Conservation (phyloP, 192 early-diverging fungal species). For the Neocallimastix lanati region DNA sequence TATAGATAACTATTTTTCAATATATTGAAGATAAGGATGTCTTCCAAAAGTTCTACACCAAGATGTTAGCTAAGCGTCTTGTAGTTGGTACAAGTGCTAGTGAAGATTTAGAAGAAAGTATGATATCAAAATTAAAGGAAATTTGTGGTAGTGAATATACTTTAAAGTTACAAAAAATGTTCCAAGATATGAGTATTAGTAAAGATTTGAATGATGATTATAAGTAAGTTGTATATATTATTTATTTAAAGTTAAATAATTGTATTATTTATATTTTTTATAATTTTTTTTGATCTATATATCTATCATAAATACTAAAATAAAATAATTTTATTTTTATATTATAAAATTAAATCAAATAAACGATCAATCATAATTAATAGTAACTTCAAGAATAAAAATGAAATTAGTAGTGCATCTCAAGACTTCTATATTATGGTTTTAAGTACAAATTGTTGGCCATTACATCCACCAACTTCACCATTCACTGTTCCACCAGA, state of each 20-base stretch:
- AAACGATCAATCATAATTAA: no score
- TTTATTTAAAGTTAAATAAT: constrained; percentile 26
- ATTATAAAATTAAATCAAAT: no score
- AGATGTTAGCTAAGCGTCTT: constrained; percentile 61
- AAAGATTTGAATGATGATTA: constrained; percentile 41
- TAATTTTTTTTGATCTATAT: no score
- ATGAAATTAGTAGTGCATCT: constrained; percentile 1
- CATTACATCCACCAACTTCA: constrained; percentile 55
- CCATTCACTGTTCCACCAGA: constrained; percentile 74
- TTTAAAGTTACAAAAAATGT: constrained; percentile 68
- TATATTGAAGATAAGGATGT: constrained; percentile 83
- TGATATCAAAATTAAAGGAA: constrained; percentile 67
- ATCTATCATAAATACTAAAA: no score
- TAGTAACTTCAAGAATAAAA: constrained; percentile 3
- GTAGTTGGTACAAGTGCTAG: constrained; percentile 51
- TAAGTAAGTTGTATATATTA: constrained; percentile 16
- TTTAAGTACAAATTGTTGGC: constrained; percentile 76
- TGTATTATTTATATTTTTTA: no score
- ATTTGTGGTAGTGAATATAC: constrained; percentile 72
- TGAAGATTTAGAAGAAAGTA: constrained; percentile 58
- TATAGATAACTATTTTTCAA: constrained; percentile 55
- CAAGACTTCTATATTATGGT: constrained; percentile 79
- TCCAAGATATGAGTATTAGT: constrained; percentile 65
- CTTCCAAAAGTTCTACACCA: constrained; percentile 79
- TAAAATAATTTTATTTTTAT: no score